Conservation (phyloP, 805 yeast genomes). For the Candida coquimbonensis region DNA sequence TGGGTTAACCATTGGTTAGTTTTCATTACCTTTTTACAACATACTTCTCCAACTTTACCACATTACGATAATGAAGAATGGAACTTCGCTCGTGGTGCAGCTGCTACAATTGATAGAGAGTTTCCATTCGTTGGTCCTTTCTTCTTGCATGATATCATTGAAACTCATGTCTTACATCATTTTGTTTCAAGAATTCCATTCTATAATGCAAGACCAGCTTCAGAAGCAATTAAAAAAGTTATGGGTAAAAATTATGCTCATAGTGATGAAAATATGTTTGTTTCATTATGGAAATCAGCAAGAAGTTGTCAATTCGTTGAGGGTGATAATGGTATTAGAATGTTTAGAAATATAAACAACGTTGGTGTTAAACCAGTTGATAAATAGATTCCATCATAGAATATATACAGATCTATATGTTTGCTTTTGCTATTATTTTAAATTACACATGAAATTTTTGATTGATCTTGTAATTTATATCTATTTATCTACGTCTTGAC, state of each 20-base stretch:
- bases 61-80: constrained; percentile 72
- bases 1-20: constrained; percentile 89
- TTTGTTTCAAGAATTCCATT: constrained; percentile 80
- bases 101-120: constrained; percentile 80
- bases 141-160: constrained; percentile 83
- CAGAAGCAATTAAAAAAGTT: constrained; percentile 71
- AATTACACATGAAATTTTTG: background rate
- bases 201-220: constrained; percentile 77
- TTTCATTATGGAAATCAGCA: constrained; percentile 52
- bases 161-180: constrained; percentile 86
- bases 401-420: too few species aligned
- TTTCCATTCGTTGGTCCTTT: constrained; percentile 74
- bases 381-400: constrained; percentile 1
- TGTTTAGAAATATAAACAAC: constrained; percentile 70
- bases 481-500: background rate
- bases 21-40: constrained; percentile 79
- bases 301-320: constrained; percentile 70
- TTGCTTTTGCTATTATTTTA: background rate
- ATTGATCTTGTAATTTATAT: background rate
- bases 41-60: constrained; percentile 72
- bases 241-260: constrained; percentile 77
- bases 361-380: constrained; percentile 33
- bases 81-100: constrained; percentile 87
- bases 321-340: constrained; percentile 60
- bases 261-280: constrained; percentile 68